phyloP scores from a whole-genome alignment of 257 asterid genomes.

The Lantana camara region DNA sequence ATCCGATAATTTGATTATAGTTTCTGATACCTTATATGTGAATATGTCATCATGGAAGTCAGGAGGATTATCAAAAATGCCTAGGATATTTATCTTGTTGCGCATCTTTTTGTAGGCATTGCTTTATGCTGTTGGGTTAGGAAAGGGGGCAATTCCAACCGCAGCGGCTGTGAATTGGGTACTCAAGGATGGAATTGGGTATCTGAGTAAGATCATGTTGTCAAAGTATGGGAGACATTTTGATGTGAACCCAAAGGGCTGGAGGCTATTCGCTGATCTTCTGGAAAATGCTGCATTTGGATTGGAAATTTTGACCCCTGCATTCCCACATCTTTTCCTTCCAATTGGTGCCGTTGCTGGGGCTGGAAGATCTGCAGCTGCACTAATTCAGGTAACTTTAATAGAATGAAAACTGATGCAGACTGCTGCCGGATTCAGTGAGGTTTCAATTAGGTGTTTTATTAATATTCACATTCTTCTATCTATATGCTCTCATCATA shows the following conservation, averaged over 20 bases:
- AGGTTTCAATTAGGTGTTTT: background rate
- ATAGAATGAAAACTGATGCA: background rate
- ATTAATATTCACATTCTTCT: background rate
- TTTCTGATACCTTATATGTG: no score
- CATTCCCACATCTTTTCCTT: constrained; percentile 95
- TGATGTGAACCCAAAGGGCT: constrained; percentile 95
- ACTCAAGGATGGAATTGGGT: constrained; percentile 96
- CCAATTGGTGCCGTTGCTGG: constrained; percentile 97
- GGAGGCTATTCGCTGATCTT: constrained; percentile 96
- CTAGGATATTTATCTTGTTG: constrained; percentile 8
- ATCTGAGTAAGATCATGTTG: constrained; percentile 84
- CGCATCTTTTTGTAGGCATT: constrained; percentile 56
- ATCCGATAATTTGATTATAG: background rate
- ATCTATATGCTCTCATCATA: background rate
- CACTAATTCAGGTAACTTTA: constrained; percentile 77
- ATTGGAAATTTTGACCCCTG: constrained; percentile 90
- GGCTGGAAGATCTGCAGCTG: constrained; percentile 96
- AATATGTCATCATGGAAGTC: background rate
- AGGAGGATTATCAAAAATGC: background rate
- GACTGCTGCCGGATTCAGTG: background rate
- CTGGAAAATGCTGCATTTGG: constrained; percentile 96
- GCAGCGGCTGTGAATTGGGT: constrained; percentile 99
- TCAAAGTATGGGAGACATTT: constrained; percentile 95
- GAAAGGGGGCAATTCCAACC: constrained; percentile 97
- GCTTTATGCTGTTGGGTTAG: constrained; percentile 97